Evolutionary conservation across 129 eudicot genomes (phyloP).

Genomic region (Mikania micrantha): DNA sequence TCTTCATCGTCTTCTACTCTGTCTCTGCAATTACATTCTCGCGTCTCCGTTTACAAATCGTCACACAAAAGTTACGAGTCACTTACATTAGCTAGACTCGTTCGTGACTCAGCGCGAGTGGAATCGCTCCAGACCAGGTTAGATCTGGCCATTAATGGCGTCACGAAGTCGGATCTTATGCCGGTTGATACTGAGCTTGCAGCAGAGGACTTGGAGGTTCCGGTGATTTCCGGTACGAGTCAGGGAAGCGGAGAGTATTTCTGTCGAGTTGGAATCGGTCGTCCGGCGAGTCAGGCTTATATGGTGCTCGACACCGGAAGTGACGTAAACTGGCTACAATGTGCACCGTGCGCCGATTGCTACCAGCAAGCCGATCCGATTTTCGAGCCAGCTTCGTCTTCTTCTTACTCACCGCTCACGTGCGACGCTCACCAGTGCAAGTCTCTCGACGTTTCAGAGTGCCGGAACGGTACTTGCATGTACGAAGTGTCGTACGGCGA

Average conservation of each 20-base stretch:
- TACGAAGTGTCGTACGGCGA: constrained; percentile 96
- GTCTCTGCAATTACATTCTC: constrained; percentile 56
- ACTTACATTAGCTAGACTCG: constrained; percentile 42
- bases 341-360: constrained; percentile 91
- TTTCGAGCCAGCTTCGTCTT: constrained; percentile 60
- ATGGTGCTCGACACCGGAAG: constrained; percentile 95
- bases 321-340: constrained; percentile 92
- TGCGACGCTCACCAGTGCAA: constrained; percentile 57
- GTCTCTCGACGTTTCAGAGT: constrained; percentile 75
- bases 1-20: constrained; percentile 29
- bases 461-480: constrained; percentile 65
- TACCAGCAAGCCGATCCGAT: constrained; percentile 90
- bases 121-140: constrained; percentile 50
- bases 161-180: constrained; percentile 42
- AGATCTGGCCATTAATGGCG: constrained; percentile 48
- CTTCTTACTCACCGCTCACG: constrained; percentile 53
- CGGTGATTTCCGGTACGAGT: constrained; percentile 73
- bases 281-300: constrained; percentile 56
- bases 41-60: constrained; percentile 36
- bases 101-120: constrained; percentile 72
- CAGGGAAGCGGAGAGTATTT: constrained; percentile 98
- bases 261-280: constrained; percentile 77
- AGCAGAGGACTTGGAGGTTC: constrained; percentile 42
- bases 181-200: constrained; percentile 36
- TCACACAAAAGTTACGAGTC: constrained; percentile 43